These are phyloP conservation scores for Botryosphaeria dothidea DNA, from an alignment of 2,329 filamentous ascomycete species.

Conservation along the genomic window DNA sequence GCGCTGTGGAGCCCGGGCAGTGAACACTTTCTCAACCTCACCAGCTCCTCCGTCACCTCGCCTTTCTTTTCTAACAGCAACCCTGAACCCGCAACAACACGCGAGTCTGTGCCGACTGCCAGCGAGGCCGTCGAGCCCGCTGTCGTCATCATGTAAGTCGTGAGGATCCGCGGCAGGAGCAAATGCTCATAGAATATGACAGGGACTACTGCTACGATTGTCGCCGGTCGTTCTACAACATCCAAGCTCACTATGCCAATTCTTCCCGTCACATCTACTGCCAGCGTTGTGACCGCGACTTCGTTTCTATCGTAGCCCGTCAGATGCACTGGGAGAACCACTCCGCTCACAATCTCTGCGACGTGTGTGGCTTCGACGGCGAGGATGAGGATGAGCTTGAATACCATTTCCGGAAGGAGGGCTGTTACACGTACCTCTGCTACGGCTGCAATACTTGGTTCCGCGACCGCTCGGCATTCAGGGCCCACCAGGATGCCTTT, in stretches of 20 bases:
- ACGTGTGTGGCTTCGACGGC: conserved; percentile 1
- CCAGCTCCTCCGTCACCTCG: not conserved
- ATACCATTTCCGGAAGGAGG: not conserved
- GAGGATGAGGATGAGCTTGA: not conserved
- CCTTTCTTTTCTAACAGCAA: not conserved
- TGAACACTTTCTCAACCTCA: not conserved
- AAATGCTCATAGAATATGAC: not conserved
- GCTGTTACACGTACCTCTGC: not conserved
- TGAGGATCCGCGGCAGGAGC: not conserved
- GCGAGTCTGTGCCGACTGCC: not conserved
- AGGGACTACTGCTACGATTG: not conserved
- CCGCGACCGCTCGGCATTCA: not conserved
- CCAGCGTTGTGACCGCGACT: not conserved
- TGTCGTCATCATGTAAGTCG: not conserved
- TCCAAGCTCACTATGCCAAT: not conserved
- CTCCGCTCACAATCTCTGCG: not conserved
- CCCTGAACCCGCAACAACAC: not conserved
- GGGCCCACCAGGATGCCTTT: not conserved
- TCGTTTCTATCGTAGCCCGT: not conserved
- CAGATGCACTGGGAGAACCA: conserved; percentile 1
- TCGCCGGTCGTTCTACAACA: not conserved
- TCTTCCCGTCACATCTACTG: not conserved
- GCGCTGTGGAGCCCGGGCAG: not conserved
- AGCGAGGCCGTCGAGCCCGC: not conserved
- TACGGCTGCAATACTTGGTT: conserved; percentile 1